Conservation (phyloP, 192 early-diverging fungal genomes). For the Coemansia umbellata region DNA sequence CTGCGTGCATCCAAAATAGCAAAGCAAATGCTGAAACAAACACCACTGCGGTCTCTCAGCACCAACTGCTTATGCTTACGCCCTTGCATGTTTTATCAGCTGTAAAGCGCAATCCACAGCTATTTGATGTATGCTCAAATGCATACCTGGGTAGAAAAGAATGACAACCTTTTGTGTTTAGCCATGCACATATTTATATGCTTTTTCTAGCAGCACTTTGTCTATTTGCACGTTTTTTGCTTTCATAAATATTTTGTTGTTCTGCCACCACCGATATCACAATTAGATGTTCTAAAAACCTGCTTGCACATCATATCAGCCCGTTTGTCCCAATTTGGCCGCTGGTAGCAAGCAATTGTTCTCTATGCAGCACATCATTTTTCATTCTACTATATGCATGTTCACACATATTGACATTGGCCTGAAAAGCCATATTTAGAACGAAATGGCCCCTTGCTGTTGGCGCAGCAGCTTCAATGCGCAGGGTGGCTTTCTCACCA, state of each 20-base stretch:
- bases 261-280: too few species aligned
- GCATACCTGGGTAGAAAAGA: conserved; percentile 18
- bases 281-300: too few species aligned
- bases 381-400: background rate
- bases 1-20: background rate
- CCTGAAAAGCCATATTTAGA: too few species aligned
- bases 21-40: background rate
- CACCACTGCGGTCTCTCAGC: background rate
- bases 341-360: background rate
- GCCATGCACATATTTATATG: too few species aligned
- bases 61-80: conserved; percentile 35
- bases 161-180: background rate
- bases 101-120: conserved; percentile 23
- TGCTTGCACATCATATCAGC: too few species aligned
- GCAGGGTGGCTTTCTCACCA: too few species aligned
- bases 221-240: background rate
- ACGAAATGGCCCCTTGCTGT: too few species aligned
- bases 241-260: too few species aligned
- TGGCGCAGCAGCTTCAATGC: too few species aligned
- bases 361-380: conserved; percentile 7
- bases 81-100: conserved; percentile 43
- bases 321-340: too few species aligned
- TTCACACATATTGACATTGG: too few species aligned
- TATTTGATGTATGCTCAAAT: conserved; percentile 45
- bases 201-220: background rate